A percentile compares a stretch with the other conserved stretches of the same genome.
These are phyloP conservation scores for Leccinellum albellum DNA, from an alignment of 768 basidiomycete genomes.

Conservation along the genomic window DNA sequence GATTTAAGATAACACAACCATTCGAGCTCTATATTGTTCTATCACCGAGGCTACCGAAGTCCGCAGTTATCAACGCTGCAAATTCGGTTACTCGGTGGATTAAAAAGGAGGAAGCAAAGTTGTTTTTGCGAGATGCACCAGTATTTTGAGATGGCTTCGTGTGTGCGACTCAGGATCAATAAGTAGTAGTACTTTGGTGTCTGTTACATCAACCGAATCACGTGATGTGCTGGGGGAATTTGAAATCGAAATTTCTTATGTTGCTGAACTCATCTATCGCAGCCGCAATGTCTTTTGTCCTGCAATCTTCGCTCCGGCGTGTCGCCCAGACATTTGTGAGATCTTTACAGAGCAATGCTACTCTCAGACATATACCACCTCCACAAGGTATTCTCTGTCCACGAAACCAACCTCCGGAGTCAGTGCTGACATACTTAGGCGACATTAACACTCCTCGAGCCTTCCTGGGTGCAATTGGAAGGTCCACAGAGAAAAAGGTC, in stretches of 20 bases:
- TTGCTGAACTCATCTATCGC: not conserved
- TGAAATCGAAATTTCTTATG: slow-evolving; percentile 5
- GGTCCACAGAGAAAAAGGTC: slow-evolving; percentile 62
- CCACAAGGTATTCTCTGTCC: slow-evolving; percentile 20
- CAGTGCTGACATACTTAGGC: slow-evolving; percentile 32
- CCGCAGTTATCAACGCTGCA: slow-evolving; percentile 81
- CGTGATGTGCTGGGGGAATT: slow-evolving; percentile 16
- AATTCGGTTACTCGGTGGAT: slow-evolving; percentile 90
- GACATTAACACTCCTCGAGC: slow-evolving; percentile 53
- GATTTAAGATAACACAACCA: slow-evolving; percentile 76
- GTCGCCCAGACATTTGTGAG: slow-evolving; percentile 21
- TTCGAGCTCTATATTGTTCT: slow-evolving; percentile 89
- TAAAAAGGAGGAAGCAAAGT: slow-evolving; percentile 73
- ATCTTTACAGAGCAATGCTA: slow-evolving; percentile 31
- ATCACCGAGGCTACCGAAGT: slow-evolving; percentile 83
- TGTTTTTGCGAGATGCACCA: slow-evolving; percentile 88
- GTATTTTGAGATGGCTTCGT: slow-evolving; percentile 57
- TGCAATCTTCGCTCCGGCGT: slow-evolving; percentile 19
- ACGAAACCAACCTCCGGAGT: not conserved
- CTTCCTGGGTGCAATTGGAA: slow-evolving; percentile 74
- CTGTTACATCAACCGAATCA: not conserved
- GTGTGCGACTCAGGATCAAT: not conserved
- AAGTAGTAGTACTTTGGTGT: too few relatives aligned
- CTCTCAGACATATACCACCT: slow-evolving; percentile 18
- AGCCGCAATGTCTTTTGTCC: slow-evolving; percentile 20